These are phyloP conservation scores for Houttuynia cordata DNA, from an alignment of 164 flowering plant species.

Conservation along the genomic window DNA sequence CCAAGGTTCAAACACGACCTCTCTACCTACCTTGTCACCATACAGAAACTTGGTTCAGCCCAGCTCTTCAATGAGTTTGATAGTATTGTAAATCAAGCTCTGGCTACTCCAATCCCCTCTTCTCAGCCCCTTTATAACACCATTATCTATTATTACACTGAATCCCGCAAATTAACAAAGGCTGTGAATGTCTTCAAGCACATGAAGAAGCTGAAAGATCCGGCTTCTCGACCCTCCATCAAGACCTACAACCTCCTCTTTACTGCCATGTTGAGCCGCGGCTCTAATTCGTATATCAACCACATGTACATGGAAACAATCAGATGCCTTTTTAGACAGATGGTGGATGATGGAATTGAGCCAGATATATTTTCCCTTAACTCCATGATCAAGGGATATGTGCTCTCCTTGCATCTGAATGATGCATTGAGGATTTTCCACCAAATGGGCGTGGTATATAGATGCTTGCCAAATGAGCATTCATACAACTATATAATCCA, in stretches of 20 bases:
- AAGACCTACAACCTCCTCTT: conserved; percentile 69
- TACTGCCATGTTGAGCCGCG: conserved; percentile 49
- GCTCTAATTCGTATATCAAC: conserved; percentile 58
- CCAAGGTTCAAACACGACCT: conserved; percentile 63
- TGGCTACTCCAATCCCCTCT: conserved; percentile 45
- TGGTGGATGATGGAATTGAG: conserved; percentile 71
- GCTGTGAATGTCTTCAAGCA: conserved; percentile 66
- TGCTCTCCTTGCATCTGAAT: conserved; percentile 66
- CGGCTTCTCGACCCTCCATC: conserved; percentile 48
- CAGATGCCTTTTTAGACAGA: conserved; percentile 61
- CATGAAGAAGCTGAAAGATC: conserved; percentile 42
- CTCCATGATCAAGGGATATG: conserved; percentile 83
- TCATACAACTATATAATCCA: conserved; percentile 68
- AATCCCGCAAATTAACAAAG: conserved; percentile 49
- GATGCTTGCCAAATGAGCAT: conserved; percentile 47
- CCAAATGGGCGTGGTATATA: conserved; percentile 67
- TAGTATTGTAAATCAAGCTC: conserved; percentile 54
- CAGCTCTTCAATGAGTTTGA: conserved; percentile 69
- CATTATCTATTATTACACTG: conserved; percentile 59
- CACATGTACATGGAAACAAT: conserved; percentile 75
- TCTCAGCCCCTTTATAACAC: conserved; percentile 63
- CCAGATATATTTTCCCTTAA: conserved; percentile 79
- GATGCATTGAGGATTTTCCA: conserved; percentile 83
- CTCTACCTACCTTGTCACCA: conserved; percentile 40
- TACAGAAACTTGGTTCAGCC: conserved; percentile 73